Evolutionary conservation across 441 rosid species (phyloP).

Genomic region (Pelargonium citronellum): DNA sequence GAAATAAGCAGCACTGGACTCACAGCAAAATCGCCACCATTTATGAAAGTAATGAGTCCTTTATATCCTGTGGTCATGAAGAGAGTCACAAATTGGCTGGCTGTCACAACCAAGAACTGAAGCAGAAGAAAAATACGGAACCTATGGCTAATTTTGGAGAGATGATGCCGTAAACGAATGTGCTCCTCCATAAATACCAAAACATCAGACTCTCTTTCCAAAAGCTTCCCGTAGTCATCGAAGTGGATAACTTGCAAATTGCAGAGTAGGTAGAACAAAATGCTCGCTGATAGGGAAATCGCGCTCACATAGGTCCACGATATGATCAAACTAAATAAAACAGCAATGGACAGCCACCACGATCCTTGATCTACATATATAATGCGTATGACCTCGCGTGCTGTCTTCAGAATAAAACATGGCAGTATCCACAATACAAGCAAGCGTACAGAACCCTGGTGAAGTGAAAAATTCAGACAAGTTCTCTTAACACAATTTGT

Average conservation of each 20-base stretch:
- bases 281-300: conserved; percentile 66
- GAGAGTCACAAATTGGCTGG: conserved; percentile 62
- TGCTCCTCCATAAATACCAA: conserved; percentile 65
- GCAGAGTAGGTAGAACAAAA: conserved; percentile 80
- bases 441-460: conserved; percentile 59
- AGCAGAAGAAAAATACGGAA: conserved; percentile 79
- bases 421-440: conserved; percentile 69
- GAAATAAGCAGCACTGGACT: conserved; percentile 27
- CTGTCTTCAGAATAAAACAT: conserved; percentile 59
- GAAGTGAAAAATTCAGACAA: conserved; percentile 17
- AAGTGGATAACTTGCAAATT: conserved; percentile 88
- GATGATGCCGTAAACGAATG: conserved; percentile 56
- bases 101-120: conserved; percentile 66
- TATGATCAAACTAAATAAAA: conserved; percentile 41
- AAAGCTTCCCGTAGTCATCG: conserved; percentile 63
- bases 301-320: conserved; percentile 74
- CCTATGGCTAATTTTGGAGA: conserved; percentile 92
- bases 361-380: conserved; percentile 46
- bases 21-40: conserved; percentile 87
- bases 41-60: conserved; percentile 51
- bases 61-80: conserved; percentile 70
- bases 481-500: background rate
- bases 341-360: conserved; percentile 65
- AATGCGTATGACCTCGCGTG: conserved; percentile 53
- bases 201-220: conserved; percentile 67